Evolutionary conservation across 441 rosid genomes (phyloP).

Genomic region (Metrosideros polymorpha): DNA sequence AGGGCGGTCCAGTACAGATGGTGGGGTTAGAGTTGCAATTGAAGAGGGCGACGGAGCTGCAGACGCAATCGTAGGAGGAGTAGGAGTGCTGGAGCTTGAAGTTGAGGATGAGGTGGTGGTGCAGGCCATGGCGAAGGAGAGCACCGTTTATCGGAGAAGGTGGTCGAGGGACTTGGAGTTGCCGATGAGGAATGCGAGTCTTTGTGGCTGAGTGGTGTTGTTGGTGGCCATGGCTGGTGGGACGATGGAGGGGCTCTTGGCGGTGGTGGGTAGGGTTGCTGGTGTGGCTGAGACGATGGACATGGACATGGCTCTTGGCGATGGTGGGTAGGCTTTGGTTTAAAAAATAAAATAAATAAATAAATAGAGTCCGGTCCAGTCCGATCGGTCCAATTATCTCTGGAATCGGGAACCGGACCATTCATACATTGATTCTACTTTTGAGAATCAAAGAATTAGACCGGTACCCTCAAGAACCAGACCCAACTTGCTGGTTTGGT

Average conservation of each 20-base stretch:
- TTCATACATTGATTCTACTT: too few species aligned
- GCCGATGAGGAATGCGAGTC: constrained; percentile 30
- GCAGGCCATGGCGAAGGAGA: constrained; percentile 49
- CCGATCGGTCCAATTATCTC: too few species aligned
- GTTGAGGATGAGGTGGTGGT: constrained; percentile 35
- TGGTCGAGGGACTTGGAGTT: constrained; percentile 21
- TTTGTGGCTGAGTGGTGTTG: constrained; percentile 18
- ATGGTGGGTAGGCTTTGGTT: too few species aligned
- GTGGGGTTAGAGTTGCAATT: constrained; percentile 32
- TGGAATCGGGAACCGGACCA: too few species aligned
- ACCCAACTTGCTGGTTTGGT: too few species aligned
- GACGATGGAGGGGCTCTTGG: background rate
- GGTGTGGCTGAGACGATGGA: constrained; percentile 12
- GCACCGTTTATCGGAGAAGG: constrained; percentile 54
- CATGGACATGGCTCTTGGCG: background rate
- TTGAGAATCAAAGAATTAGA: too few species aligned
- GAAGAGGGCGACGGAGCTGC: constrained; percentile 38
- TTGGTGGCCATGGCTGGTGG: background rate
- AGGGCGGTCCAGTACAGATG: constrained; percentile 44
- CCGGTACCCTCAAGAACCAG: too few species aligned
- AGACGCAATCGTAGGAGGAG: constrained; percentile 35
- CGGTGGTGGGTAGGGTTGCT: background rate
- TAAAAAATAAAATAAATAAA: too few species aligned
- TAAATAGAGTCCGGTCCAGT: too few species aligned
- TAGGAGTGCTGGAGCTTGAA: constrained; percentile 74